Evolutionary conservation across 2,329 filamentous ascomycete species (phyloP).

Genomic region (Aaosphaeria pasadenensis): DNA sequence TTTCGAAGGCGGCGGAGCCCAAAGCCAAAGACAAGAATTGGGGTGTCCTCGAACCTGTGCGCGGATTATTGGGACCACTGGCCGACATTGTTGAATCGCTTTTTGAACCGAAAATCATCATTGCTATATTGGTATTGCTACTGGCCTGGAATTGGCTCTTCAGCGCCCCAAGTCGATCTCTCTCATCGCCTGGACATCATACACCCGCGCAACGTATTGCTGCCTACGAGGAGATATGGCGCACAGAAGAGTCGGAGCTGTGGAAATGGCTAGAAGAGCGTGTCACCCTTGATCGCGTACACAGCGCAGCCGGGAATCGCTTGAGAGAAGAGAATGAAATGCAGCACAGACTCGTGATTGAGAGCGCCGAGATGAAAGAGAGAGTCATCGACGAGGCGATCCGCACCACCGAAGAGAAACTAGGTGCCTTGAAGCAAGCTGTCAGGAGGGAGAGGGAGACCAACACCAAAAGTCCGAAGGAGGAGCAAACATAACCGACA

Average conservation of each 20-base stretch:
- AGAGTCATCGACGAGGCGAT: constrained; percentile 78
- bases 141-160: constrained; percentile 33
- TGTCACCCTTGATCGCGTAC: constrained; percentile 64
- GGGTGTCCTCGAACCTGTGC: constrained; percentile 79
- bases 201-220: constrained; percentile 64
- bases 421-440: constrained; percentile 72
- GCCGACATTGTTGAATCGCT: constrained; percentile 68
- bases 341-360: constrained; percentile 48
- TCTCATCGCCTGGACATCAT: constrained; percentile 28
- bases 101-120: constrained; percentile 72
- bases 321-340: constrained; percentile 36
- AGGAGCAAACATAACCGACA: neutral
- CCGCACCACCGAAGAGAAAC: constrained; percentile 78
- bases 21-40: constrained; percentile 50
- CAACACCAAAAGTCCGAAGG: constrained; percentile 9
- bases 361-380: constrained; percentile 59
- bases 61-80: constrained; percentile 66
- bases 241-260: constrained; percentile 78
- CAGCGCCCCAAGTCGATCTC: constrained; percentile 30
- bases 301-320: constrained; percentile 17
- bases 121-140: constrained; percentile 67
- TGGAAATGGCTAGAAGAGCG: constrained; percentile 94
- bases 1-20: constrained; percentile 25
- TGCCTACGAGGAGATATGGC: constrained; percentile 93
- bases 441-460: constrained; percentile 41